phyloP scores from a whole-genome alignment of 345 rosid genomes.

The Acer campestre region DNA sequence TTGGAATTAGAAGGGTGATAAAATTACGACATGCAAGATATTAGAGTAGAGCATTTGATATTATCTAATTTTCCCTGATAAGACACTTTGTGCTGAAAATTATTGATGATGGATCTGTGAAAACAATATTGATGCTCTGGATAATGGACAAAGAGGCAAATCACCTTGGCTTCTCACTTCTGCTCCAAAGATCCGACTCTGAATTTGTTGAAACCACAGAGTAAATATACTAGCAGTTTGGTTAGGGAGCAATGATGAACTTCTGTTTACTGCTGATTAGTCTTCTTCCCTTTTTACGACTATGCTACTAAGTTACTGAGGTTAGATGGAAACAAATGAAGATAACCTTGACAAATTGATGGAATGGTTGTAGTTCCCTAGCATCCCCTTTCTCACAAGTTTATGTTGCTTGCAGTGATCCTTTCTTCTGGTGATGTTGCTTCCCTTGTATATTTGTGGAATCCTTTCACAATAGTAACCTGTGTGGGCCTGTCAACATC shows the following conservation, averaged over 20 bases:
- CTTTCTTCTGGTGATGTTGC: conserved; percentile 78
- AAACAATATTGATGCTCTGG: neutral
- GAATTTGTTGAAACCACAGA: neutral
- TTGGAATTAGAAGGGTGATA: neutral
- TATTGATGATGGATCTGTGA: neutral
- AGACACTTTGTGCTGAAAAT: neutral
- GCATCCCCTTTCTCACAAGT: neutral
- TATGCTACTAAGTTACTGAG: neutral
- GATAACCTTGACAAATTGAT: neutral
- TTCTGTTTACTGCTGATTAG: neutral
- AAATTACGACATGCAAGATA: neutral
- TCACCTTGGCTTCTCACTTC: neutral
- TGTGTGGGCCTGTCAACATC: conserved; percentile 93
- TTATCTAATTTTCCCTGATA: neutral
- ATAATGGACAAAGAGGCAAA: neutral
- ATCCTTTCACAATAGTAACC: conserved; percentile 84
- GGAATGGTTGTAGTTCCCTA: neutral
- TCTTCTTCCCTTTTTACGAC: neutral
- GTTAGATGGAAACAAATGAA: neutral
- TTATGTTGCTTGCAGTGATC: conserved; percentile 42
- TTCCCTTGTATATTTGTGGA: conserved; percentile 83
- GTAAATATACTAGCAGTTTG: neutral
- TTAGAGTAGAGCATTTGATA: neutral
- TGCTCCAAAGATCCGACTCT: neutral
- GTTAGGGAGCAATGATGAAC: neutral